Evolutionary conservation across 257 asterid genomes (phyloP), one percentile per base, ranked within the genome.

Genomic region (Penstemon newberryi): DNA sequence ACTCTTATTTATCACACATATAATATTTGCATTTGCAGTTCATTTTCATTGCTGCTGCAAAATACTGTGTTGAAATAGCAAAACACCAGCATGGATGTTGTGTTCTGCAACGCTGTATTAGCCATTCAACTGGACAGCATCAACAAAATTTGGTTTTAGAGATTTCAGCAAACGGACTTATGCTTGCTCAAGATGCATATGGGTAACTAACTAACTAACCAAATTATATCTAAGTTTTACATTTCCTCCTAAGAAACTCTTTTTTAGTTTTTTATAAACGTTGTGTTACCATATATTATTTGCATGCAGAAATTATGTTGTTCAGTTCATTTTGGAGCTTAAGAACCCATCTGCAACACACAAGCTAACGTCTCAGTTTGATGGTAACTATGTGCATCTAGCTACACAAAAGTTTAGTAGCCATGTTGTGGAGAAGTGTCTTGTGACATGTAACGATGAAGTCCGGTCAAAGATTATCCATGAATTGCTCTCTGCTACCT

Each of bases 71-170:
- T 8, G 97, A 93, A 53, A 87, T 93, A 61, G 97, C 98, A 38
- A 86, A 91, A 52, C 96, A 92, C 78, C 97, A 89, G 76, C 96
- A 90, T 43, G 98, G 98, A 41, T 92, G 98, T 71, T 90, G 97
- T 65, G 97, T 93, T 74, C 86, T 90, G 70, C 98, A 93, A 86
- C 84, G 89, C 25, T 93, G 97, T 83, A 89, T 93, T 74, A 78
- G 82, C 63, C 89, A 80, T 70, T 82, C 94, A 46, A 77, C 80
- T 57, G 97, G 97, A 69, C 90, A 81, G 63, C 78, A 82, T 67
- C 84, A 83, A 5, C 91, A 93, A 42, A 83, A 79, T 54, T 67
- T 93, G 83, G 68, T 93, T 19, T 78, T 88, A 10, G 89, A 85
- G 79, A 88, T 93, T 53, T 76, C 90, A 36, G 79, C 84, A 72